phyloP scores from a whole-genome alignment of 129 eudicot species.

The Helianthus tuberosus region DNA sequence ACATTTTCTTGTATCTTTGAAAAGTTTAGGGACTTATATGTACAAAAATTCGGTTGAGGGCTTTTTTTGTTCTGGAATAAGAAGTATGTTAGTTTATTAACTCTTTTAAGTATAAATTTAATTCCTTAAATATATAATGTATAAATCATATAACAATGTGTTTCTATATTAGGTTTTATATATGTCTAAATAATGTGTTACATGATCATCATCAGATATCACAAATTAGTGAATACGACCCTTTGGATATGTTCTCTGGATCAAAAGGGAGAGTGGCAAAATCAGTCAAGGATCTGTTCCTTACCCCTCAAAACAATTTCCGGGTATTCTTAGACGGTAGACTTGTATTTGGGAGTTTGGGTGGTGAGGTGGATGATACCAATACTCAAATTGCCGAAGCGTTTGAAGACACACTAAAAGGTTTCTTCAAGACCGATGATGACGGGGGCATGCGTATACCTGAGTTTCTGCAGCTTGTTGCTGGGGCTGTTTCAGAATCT shows the following conservation, averaged over 20 bases:
- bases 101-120: too few species aligned
- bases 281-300: conserved; percentile 72
- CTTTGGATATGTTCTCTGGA: conserved; percentile 86
- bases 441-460: conserved; percentile 60
- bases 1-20: too few species aligned
- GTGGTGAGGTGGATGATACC: conserved; percentile 52
- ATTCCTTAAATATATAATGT: too few species aligned
- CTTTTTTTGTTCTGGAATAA: too few species aligned
- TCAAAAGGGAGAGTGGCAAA: conserved; percentile 56
- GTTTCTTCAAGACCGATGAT: conserved; percentile 49
- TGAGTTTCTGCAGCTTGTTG: conserved; percentile 62
- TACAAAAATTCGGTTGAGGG: too few species aligned
- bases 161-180: conserved; percentile 1
- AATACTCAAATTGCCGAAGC: conserved; percentile 37
- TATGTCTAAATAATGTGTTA: conserved; percentile 8
- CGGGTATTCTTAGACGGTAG: conserved; percentile 86
- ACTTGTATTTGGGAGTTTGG: conserved; percentile 72
- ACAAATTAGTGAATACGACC: conserved; percentile 79
- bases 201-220: conserved; percentile 60
- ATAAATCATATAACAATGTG: too few species aligned
- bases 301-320: conserved; percentile 88
- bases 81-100: too few species aligned
- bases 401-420: conserved; percentile 60
- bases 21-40: too few species aligned
- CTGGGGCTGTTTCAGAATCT: conserved; percentile 55